A percentile compares a stretch with the other conserved stretches of the same genome.
Conservation (phyloP, 164 flowering plant genomes). For the Chloranthus sessilifolius region DNA sequence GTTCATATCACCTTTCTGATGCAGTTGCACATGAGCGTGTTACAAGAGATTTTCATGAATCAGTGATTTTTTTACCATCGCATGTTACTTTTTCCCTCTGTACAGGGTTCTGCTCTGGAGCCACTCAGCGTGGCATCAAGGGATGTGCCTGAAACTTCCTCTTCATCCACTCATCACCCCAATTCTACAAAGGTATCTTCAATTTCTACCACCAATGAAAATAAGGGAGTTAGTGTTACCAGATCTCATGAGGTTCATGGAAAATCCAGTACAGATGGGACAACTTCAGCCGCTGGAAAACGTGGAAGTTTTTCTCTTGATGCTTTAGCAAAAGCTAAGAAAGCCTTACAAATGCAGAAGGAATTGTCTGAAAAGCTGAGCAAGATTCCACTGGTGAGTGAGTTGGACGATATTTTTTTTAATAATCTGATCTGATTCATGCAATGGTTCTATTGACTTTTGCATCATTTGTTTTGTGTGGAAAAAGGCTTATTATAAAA, state of each 20-base stretch:
- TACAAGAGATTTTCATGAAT: not conserved
- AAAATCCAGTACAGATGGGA: constrained; percentile 99
- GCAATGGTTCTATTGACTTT: no score
- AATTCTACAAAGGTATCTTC: constrained; percentile 91
- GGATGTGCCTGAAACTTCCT: constrained; percentile 30
- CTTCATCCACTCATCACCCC: constrained; percentile 32
- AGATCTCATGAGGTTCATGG: constrained; percentile 99
- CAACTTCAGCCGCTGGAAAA: constrained; percentile 75
- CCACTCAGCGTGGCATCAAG: constrained; percentile 32
- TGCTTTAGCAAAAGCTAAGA: constrained; percentile 91
- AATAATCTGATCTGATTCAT: no score
- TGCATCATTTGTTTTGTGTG: no score
- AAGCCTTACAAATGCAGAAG: constrained; percentile 82
- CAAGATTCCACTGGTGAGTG: constrained; percentile 75
- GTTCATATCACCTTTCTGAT: not conserved
- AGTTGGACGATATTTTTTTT: no score
- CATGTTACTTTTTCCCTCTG: constrained; percentile 6
- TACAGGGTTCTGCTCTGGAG: constrained; percentile 52
- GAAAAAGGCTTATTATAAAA: no score
- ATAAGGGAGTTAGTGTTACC: constrained; percentile 97
- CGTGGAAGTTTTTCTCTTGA: constrained; percentile 80
- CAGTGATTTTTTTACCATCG: constrained; percentile 5
- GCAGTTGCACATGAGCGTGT: not conserved
- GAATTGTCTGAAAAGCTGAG: constrained; percentile 80
- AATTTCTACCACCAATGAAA: constrained; percentile 94